phyloP scores from a whole-genome alignment of 2,329 filamentous ascomycete species.

The Neocatenulostroma microsporum region DNA sequence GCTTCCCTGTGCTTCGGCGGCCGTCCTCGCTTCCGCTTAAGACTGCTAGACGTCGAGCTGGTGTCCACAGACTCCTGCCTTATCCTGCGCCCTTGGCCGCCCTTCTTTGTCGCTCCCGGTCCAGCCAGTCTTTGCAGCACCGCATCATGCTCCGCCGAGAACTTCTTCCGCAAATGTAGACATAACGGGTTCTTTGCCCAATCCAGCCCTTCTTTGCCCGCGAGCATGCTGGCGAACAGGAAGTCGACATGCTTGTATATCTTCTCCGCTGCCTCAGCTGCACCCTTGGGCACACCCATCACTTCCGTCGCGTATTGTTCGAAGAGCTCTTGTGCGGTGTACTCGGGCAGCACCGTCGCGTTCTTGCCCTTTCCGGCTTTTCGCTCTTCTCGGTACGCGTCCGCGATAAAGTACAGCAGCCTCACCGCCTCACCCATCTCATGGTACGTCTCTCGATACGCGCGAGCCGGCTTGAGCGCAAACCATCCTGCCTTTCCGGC shows the following conservation, averaged over 20 bases:
- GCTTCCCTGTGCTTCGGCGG: constrained; percentile 5
- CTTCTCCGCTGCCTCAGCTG: constrained; percentile 17
- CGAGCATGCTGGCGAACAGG: constrained; percentile 39
- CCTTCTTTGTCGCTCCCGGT: constrained; percentile 2
- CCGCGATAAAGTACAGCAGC: constrained; percentile 56
- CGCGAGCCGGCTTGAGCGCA: constrained; percentile 52
- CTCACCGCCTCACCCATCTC: constrained; percentile 57
- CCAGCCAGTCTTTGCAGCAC: constrained; percentile 12
- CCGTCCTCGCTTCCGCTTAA: constrained; percentile 20
- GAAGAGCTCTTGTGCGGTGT: constrained; percentile 34
- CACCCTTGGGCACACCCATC: constrained; percentile 20
- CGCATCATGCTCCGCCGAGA: constrained; percentile 22
- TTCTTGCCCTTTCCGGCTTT: constrained; percentile 31
- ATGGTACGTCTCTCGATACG: constrained; percentile 51
- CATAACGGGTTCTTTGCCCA: constrained; percentile 40
- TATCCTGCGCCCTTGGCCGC: background rate
- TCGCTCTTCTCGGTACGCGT: constrained; percentile 41
- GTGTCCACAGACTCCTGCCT: constrained; percentile 6
- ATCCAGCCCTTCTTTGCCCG: constrained; percentile 35
- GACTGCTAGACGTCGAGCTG: constrained; percentile 15
- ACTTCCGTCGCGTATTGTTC: constrained; percentile 25
- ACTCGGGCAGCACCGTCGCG: constrained; percentile 20
- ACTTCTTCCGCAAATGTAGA: constrained; percentile 32
- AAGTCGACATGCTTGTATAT: constrained; percentile 32
- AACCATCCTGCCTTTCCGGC: constrained; percentile 60